Base-by-base conservation (phyloP, 2,329 filamentous ascomycete species). In the Colletotrichum falcatum region DNA sequence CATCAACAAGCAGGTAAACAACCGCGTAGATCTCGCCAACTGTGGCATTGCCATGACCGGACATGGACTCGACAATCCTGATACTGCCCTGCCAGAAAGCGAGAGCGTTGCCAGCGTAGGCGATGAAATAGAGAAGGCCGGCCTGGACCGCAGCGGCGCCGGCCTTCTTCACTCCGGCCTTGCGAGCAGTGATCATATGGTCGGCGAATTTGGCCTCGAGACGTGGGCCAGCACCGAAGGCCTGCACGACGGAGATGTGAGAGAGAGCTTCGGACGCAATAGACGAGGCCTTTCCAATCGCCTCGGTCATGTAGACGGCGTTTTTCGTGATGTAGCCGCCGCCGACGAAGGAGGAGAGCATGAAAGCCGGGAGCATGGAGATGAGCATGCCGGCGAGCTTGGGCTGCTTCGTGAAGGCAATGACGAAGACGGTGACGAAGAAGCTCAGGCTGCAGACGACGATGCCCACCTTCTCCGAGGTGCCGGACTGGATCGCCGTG, bases 381-480 rank as follows among this genome's bases (percentile, higher is more conserved):
- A 91, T 77, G 39, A 93, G 82, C 79, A 92, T 91, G 5, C 84
- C 89, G 0, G 91, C 89, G 11, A 93, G 83, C 59, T 83, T 83
- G 20, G 86, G 82, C 74, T 91, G 84, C 74, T 90, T 89, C 76
- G 89, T 87, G 73, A 93, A 93, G 1, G 90, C 89, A 20, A 93
- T 87, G 5, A 90, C 82, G 72, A 91, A 92, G 3, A 90, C 88
- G 0, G 91, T 89, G 63, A 92, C 76, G 75, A 92, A 92, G 78
- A 92, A 93, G 2, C 89, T 88, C 12, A 88, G 78, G 61, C 86
- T 89, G 30, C 86, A 85, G 5, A 93, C 83, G 73, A 87, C 86
- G 42, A 92, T 87, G 61, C 90, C 90, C 20, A 92, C 90, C 77
- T 93, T 93, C 78, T 93, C 91, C 1, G 88, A 90, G 0, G 90